A percentile compares a stretch with the other conserved stretches of the same genome.
phyloP scores from a whole-genome alignment of 2,329 filamentous ascomycete species.

The Dothistroma pini region DNA sequence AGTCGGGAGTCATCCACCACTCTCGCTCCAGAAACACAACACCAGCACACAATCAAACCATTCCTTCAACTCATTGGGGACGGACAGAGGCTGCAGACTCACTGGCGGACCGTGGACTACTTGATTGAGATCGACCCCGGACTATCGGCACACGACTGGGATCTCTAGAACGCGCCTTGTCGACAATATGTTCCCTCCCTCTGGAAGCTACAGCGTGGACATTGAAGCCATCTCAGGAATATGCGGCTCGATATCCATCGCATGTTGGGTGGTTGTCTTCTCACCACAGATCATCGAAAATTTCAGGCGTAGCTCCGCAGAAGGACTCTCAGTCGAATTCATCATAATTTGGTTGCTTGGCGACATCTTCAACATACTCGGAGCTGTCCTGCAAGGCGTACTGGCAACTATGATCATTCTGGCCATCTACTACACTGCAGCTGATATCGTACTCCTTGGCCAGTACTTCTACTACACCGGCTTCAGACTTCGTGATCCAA shows the following conservation, averaged over 20 bases:
- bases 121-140: no score
- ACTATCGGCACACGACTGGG: not conserved
- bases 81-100: no score
- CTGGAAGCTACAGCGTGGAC: slow-evolving; percentile 61
- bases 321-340: slow-evolving; percentile 87
- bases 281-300: slow-evolving; percentile 96
- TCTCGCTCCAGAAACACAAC: not conserved
- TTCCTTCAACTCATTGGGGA: not conserved
- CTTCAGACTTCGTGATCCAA: slow-evolving; percentile 77
- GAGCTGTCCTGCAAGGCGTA: slow-evolving; percentile 86
- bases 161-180: not conserved
- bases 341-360: slow-evolving; percentile 87
- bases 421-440: slow-evolving; percentile 62
- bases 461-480: slow-evolving; percentile 97
- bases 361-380: slow-evolving; percentile 95
- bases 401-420: slow-evolving; percentile 77
- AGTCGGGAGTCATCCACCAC: not conserved
- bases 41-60: not conserved
- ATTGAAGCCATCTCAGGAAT: slow-evolving; percentile 91
- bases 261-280: slow-evolving; percentile 97
- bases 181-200: slow-evolving; percentile 50
- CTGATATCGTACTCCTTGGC: slow-evolving; percentile 78
- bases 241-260: slow-evolving; percentile 91
- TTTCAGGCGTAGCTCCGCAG: slow-evolving; percentile 77
- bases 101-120: no score